Base-by-base conservation (phyloP, 495 filamentous ascomycete genomes). In the Cetradonia linearis region DNA sequence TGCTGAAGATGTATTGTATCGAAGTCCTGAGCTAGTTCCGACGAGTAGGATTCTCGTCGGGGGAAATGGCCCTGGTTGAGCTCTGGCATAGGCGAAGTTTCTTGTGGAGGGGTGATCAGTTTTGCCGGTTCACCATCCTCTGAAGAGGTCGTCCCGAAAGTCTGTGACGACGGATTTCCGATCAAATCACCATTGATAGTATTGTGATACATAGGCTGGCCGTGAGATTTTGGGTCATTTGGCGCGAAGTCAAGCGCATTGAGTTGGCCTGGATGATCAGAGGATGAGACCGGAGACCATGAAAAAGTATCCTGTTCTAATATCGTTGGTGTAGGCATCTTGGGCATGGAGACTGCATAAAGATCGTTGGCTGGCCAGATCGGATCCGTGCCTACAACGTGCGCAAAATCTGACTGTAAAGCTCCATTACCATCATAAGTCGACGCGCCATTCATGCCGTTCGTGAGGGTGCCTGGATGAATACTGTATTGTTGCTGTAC, bases 241-340 rank as follows among this genome's bases (percentile, higher is more conserved):
- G n/a, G 25, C 8, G 25, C 27, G 48, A 52, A 60, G 20, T 50
- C 33, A 38, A 37, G 33, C 7, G 34, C 36, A 11, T 53, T 47
- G 27, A 34, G 30, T 55, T 54, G 60, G 9, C 23, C 20, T 30
- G 44, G 36, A 16, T 47, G n/a, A 18, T 44, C 60, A 8, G 46
- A 33, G 44, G 44, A 42, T 27, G 59, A 48, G 31, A 56, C 55
- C 33, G 63, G 59, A 52, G 55, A 46, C 54, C 55, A 62, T 27
- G 16, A 34, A 58, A 55, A 62, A 10, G 28, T 30, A 37, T 60
- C 58, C 50, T 40, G 47, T 53, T 60, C 58, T 20, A 40, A 20
- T 20, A 60, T 38, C 47, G 57, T 20, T 33, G 33, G 70, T 65
- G 55, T 65, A 20, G 33, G 67, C 59, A 55, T 74, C 71, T 38